Evolutionary conservation across 768 basidiomycete genomes (phyloP), one percentile per base, ranked within the genome.

Genomic region (Macrocybe gigantea): DNA sequence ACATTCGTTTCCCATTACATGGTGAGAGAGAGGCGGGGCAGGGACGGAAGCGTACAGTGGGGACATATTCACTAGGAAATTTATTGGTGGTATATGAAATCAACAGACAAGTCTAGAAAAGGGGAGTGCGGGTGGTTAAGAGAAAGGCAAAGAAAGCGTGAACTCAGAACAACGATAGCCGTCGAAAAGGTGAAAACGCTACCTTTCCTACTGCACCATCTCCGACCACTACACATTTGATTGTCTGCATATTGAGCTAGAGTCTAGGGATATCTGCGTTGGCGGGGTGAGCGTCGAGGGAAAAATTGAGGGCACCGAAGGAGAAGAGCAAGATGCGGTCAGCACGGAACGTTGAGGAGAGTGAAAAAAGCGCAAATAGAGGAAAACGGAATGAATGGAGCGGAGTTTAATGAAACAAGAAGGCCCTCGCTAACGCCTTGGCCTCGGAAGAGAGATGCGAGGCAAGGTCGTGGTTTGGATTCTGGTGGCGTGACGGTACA

Each of bases 171-270:
- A 4, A 2, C 22, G 22, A 22, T 22, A 22, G 2, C 22, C 22
- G 22, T 22, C 22, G 22, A 22, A 22, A 22, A 22, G 22, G 22
- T 22, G 22, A 22, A 22, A 22, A 22, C 22, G 22, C 22, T 22
- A 93, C 93, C 86, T 96, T 96, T 73, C 93, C 93, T 56, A 95
- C 93, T 60, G 93, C 93, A 85, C 93, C 93, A 76, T 95, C 93
- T 63, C 93, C 93, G 56, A 95, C 93, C 48, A 93, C 93, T 63
- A 95, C 93, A 69, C 93, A 94, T 73, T 96, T 95, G 67, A 95
- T 96, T 47, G 93, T 96, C 66, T 96, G 93, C 93, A 95, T 95
- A 51, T 61, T 68, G 42, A 65, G 41, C 22, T 48, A 44, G 39
- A 44, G 50, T 53, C 54, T 53, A 52, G 22, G 37, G 49, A 39